Conservation (phyloP, 169 alveolate species). For the Cryptosporidium meleagridis region DNA sequence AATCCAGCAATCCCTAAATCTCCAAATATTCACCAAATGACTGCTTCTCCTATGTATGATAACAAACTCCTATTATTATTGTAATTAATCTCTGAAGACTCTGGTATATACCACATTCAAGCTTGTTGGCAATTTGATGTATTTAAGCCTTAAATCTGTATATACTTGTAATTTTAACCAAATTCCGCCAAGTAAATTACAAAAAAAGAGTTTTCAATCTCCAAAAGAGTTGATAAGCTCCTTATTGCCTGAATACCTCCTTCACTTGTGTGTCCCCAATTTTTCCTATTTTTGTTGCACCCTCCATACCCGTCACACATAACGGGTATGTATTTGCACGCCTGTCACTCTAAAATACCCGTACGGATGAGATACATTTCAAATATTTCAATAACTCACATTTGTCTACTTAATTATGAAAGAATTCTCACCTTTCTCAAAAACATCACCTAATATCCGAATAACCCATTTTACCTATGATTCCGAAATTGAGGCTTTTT, state of each 20-base stretch:
- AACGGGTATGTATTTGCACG: slow-evolving; percentile 13
- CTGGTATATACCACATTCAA: slow-evolving; percentile 3
- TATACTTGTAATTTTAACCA: neutral
- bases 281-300: slow-evolving; percentile 8
- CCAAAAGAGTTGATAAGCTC: neutral
- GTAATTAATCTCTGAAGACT: neutral
- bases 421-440: neutral
- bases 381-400: neutral
- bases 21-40: neutral
- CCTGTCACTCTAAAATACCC: slow-evolving; percentile 35
- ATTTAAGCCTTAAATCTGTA: neutral
- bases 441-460: neutral
- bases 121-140: neutral
- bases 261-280: slow-evolving; percentile 15
- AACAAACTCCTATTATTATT: neutral
- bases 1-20: neutral
- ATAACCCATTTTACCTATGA: neutral
- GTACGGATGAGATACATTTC: neutral
- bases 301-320: slow-evolving; percentile 33
- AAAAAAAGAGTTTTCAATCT: neutral
- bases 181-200: neutral
- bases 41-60: neutral
- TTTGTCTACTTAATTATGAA: neutral
- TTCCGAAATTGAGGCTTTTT: neutral
- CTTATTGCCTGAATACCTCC: neutral